phyloP scores from a whole-genome alignment of 305 asterid genomes.

The Fraxinus floribunda region DNA sequence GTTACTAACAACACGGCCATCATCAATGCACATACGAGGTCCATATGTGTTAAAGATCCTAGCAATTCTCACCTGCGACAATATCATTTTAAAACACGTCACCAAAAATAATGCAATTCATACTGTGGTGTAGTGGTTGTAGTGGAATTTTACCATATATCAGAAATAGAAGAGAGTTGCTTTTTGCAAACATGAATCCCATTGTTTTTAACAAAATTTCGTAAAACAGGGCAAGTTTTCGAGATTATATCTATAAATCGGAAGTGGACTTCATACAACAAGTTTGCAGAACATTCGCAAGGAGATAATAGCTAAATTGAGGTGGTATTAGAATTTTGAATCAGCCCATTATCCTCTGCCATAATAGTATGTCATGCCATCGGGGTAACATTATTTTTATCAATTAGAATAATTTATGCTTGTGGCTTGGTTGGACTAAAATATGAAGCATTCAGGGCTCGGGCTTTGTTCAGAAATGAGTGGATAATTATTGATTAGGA shows the following conservation, averaged over 20 bases:
- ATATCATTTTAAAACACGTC: not conserved
- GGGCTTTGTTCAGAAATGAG: not conserved
- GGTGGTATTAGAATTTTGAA: not conserved
- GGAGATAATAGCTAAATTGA: not conserved
- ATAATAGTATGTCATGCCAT: not conserved
- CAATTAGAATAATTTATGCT: not conserved
- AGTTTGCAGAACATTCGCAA: not conserved
- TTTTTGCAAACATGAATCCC: not conserved
- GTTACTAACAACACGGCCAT: constrained; percentile 96
- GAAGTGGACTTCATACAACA: not conserved
- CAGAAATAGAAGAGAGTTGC: not conserved
- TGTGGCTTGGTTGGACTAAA: not conserved
- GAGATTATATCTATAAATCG: not conserved
- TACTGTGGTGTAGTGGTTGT: not conserved
- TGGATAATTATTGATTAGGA: not conserved
- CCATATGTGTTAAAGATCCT: constrained; percentile 95
- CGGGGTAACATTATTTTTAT: not conserved
- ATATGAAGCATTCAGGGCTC: not conserved
- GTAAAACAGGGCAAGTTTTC: not conserved
- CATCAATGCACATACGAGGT: constrained; percentile 96
- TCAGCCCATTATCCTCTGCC: not conserved
- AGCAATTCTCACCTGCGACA: constrained; percentile 84
- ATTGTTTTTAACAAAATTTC: not conserved
- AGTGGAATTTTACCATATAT: not conserved
- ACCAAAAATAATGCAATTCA: not conserved